Evolutionary conservation across 352 stramenopile species (phyloP), one percentile per base, ranked within the genome.

Genomic region (Pythium phragmiticola): DNA sequence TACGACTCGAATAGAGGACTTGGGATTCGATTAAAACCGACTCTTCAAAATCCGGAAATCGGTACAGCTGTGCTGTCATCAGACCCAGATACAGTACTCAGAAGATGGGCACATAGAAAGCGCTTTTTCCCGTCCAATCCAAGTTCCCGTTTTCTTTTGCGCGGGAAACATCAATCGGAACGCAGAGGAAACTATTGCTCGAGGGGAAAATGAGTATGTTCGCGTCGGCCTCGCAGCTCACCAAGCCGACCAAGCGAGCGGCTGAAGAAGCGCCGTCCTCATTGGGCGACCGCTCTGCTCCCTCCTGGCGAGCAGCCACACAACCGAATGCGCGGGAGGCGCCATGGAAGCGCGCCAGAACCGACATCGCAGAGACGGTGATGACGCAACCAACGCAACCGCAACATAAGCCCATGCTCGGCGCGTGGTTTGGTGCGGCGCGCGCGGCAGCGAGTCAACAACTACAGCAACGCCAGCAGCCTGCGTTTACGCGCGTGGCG

Each of bases 291-390:
- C 11, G 33, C 9, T 47, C 33, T n/a, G 13, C 48, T 21, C 11
- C 36, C 3, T 58, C 33, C 1, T 47, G 51, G 51, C 33, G n/a
- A 19, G 21, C 41, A 39, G 36, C 37, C 19, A 34, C 53, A 21
- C 30, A 42, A 26, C 33, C 53, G 21, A 9, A 49, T 9, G 7
- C 53, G 17, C 5, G 19, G 21, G 39, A 7, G 37, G 21, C 53
- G 53, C 17, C 53, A 21, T 62, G 56, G 56, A 62, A 62, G 43
- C 56, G 56, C 45, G 26, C 52, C 1, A 62, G 52, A 41, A 62
- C 41, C 19, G 56, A 62, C 9, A 5, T 21, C 21, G 19, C 19
- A 2, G 43, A 41, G 42, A 43, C 30, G 28, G 9, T 26, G 3
- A 53, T 30, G 30, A 52, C 41, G 42, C 56, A 62, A 23, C 28